These are phyloP conservation scores for Fusarium paranaense DNA, from an alignment of 2,329 filamentous ascomycete genomes.

Conservation along the genomic window DNA sequence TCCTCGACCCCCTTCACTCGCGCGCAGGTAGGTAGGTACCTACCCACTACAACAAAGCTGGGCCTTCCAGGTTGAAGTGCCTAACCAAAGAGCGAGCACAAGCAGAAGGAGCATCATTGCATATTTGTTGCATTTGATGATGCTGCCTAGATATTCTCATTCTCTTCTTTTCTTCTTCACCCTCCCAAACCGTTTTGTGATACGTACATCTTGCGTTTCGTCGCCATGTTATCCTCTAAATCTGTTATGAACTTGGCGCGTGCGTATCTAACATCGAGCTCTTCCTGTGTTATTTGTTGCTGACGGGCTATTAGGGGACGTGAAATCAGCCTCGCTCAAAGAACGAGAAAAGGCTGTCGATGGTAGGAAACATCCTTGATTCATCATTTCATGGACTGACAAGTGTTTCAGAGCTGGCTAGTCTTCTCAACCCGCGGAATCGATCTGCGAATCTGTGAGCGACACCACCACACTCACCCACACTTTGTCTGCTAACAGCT, in stretches of 20 bases:
- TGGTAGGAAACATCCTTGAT: constrained; percentile 45
- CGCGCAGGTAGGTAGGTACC: constrained; percentile 24
- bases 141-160: background rate
- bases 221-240: constrained; percentile 48
- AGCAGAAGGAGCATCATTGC: background rate
- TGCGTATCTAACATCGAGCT: too few species aligned
- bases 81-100: background rate
- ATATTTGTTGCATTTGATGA: background rate
- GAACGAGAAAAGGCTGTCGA: constrained; percentile 56
- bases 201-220: background rate
- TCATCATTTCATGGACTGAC: constrained; percentile 10
- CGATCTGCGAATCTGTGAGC: constrained; percentile 52
- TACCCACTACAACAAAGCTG: background rate
- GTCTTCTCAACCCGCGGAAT: constrained; percentile 54
- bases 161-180: background rate
- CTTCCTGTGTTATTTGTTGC: background rate
- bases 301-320: constrained; percentile 45
- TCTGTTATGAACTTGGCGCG: constrained; percentile 52
- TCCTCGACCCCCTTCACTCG: too few species aligned
- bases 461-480: background rate
- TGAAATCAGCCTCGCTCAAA: constrained; percentile 51
- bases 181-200: background rate
- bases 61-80: background rate
- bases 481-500: constrained; percentile 16
- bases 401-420: constrained; percentile 49